Percentiles rank a stretch among this genome's conserved stretches.
These are phyloP conservation scores for Trifolium repens DNA, from an alignment of 306 rosid genomes.

Conservation along the genomic window DNA sequence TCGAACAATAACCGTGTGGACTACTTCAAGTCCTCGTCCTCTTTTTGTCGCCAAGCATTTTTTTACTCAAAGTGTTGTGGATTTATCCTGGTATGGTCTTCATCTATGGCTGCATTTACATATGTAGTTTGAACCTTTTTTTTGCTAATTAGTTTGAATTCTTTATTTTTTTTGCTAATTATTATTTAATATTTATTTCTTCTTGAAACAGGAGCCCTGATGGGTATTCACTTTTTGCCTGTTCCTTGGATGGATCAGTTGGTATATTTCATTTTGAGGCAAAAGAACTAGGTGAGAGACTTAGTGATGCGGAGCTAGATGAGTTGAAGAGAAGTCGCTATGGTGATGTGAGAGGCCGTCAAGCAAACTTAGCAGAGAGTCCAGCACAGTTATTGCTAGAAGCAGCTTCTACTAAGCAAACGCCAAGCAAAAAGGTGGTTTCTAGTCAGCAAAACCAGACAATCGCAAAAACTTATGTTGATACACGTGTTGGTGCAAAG, in stretches of 20 bases:
- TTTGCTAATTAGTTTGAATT: slow-evolving; percentile 13
- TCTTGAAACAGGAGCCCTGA: slow-evolving; percentile 91
- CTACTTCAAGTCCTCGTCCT: slow-evolving; percentile 97
- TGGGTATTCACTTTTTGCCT: slow-evolving; percentile 94
- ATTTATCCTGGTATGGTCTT: slow-evolving; percentile 87
- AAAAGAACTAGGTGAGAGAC: slow-evolving; percentile 89
- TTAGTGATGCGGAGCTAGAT: slow-evolving; percentile 80
- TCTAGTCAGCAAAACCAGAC: slow-evolving; percentile 67
- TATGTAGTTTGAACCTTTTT: slow-evolving; percentile 3
- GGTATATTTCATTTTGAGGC: slow-evolving; percentile 90
- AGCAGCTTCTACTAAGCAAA: slow-evolving; percentile 85
- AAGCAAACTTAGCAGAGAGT: slow-evolving; percentile 90
- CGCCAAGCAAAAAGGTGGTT: slow-evolving; percentile 66
- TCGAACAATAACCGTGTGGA: slow-evolving; percentile 97
- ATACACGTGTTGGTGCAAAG: slow-evolving; percentile 56
- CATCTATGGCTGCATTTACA: slow-evolving; percentile 5
- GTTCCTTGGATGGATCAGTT: slow-evolving; percentile 97
- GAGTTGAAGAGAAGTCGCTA: slow-evolving; percentile 91
- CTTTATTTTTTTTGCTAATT: slow-evolving; percentile 5
- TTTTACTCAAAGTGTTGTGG: slow-evolving; percentile 96
- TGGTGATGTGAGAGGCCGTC: slow-evolving; percentile 91
- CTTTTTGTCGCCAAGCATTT: slow-evolving; percentile 99
- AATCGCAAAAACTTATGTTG: slow-evolving; percentile 55
- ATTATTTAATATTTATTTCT: slow-evolving; percentile 3
- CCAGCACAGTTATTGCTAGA: slow-evolving; percentile 95